phyloP scores from a whole-genome alignment of 768 basidiomycete species.

The Chalciporus sphaerocephalus region DNA sequence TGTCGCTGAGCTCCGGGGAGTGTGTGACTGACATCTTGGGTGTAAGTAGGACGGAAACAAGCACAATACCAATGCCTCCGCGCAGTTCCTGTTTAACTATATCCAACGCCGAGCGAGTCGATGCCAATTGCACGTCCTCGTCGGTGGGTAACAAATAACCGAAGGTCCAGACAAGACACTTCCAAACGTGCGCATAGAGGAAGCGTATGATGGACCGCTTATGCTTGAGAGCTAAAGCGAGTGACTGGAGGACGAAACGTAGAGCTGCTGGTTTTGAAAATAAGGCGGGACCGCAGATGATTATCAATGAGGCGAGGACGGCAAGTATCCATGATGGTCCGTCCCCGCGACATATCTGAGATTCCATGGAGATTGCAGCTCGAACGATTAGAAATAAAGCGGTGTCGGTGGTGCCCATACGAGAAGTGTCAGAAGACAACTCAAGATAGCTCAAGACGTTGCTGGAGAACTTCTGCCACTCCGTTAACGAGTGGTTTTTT shows the following conservation, averaged over 20 bases:
- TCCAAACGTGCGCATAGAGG: slow-evolving; percentile 48
- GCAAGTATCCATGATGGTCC: slow-evolving; percentile 44
- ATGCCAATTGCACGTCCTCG: slow-evolving; percentile 20
- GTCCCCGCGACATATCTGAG: slow-evolving; percentile 15
- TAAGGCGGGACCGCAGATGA: slow-evolving; percentile 42
- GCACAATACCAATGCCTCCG: slow-evolving; percentile 40
- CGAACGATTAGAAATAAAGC: slow-evolving; percentile 28
- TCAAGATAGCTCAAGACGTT: slow-evolving; percentile 27
- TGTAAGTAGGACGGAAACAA: slow-evolving; percentile 39
- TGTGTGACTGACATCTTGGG: not conserved
- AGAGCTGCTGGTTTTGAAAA: slow-evolving; percentile 39
- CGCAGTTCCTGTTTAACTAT: slow-evolving; percentile 46
- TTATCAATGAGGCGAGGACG: slow-evolving; percentile 43
- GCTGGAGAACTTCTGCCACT: slow-evolving; percentile 25
- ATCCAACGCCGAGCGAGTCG: slow-evolving; percentile 36
- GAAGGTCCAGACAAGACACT: slow-evolving; percentile 54
- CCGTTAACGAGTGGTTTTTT: slow-evolving; percentile 30
- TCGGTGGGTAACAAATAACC: slow-evolving; percentile 33
- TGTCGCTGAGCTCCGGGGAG: slow-evolving; percentile 13
- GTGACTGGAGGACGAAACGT: slow-evolving; percentile 35
- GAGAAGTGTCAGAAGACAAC: slow-evolving; percentile 10
- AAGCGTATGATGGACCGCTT: slow-evolving; percentile 33
- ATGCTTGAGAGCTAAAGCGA: slow-evolving; percentile 33
- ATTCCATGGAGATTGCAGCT: slow-evolving; percentile 25
- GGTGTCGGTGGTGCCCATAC: not conserved